These are phyloP conservation scores for Pisolithus sp. DNA, from an alignment of 768 basidiomycete species.

Conservation along the genomic window DNA sequence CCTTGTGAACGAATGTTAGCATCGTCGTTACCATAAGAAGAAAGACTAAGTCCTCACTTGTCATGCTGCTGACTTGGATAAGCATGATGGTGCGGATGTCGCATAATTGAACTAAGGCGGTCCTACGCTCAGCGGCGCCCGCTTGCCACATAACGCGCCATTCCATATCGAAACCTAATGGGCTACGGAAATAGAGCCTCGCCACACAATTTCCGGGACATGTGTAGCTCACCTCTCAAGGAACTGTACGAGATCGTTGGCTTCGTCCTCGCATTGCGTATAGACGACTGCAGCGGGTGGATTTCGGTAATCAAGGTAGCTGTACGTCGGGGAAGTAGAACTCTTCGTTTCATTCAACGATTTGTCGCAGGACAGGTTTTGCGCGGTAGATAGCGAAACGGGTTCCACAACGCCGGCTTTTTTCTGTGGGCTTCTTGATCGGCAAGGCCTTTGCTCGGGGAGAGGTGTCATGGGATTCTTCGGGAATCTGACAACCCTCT, in stretches of 20 bases:
- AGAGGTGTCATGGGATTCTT: too few species aligned
- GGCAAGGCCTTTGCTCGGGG: too few species aligned
- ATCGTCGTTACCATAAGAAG: not conserved
- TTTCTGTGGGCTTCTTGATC: not conserved
- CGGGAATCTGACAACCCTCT: too few species aligned
- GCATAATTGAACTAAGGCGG: constrained; percentile 42
- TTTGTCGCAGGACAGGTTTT: not conserved
- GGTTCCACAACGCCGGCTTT: not conserved
- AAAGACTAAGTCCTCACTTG: constrained; percentile 25
- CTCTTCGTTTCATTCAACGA: not conserved
- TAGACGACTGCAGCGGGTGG: constrained; percentile 34
- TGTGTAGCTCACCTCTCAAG: constrained; percentile 32
- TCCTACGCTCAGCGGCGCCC: constrained; percentile 28
- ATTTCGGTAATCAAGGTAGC: constrained; percentile 29
- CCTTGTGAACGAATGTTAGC: constrained; percentile 18
- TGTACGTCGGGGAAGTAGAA: constrained; percentile 27
- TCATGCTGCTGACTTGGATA: constrained; percentile 44
- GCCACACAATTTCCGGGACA: not conserved
- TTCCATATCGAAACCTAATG: constrained; percentile 48
- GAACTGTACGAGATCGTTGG: constrained; percentile 31
- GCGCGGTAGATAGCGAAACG: not conserved
- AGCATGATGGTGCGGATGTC: constrained; percentile 39
- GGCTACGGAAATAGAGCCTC: constrained; percentile 20
- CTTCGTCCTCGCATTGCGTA: constrained; percentile 34
- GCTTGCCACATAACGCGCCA: constrained; percentile 36